Evolutionary conservation across 116 monocot genomes (phyloP), one percentile per base, ranked within the genome.

Genomic region (Phalaenopsis hybrid): DNA sequence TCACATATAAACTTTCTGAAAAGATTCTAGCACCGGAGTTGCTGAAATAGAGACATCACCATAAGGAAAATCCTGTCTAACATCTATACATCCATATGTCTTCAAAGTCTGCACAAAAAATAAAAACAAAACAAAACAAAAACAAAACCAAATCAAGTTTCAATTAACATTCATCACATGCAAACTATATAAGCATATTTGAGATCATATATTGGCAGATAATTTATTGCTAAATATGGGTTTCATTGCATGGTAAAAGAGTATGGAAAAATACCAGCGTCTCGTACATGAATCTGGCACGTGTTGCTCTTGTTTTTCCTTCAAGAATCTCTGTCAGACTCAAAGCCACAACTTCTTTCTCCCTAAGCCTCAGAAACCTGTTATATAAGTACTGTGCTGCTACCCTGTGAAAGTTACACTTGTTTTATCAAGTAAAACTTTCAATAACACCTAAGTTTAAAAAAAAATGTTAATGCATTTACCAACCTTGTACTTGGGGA

Each of bases 271-370:
- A 41, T 88, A 96, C 96, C 90, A 96, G 85, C 57, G 84, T 92
- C 86, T 96, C 96, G 75, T 89, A 92, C 81, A 96, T 92, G 57
- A 92, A 81, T 80, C 79, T 88, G 31, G 96, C 90, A 81, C 88
- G 84, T 78, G 75, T 84, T 61, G 77, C 50, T 86, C 89, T 90
- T 25, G 79, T 84, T 78, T 79, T 87, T 44, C 92, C 91, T 73
- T 89, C 82, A 41, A 94, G 77, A 69, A 89, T 80, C n/a, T 50
- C 72, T 4, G 15, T 75, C 81, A 92, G 82, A 80, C 84, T 86
- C 55, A 92, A 59, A 31, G 12, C 46, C 23, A 44, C 79, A 51
- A 81, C 77, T 45, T 75, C 48, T 20, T 89, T 75, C 16, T 33
- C 77, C 61, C 82, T 75, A 20, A 57, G 79, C 46, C 79, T 49